Percentiles rank a stretch among this genome's conserved stretches.
Conservation (phyloP, 176 grass and related monocot species). For the Neostapfia colusana region DNA sequence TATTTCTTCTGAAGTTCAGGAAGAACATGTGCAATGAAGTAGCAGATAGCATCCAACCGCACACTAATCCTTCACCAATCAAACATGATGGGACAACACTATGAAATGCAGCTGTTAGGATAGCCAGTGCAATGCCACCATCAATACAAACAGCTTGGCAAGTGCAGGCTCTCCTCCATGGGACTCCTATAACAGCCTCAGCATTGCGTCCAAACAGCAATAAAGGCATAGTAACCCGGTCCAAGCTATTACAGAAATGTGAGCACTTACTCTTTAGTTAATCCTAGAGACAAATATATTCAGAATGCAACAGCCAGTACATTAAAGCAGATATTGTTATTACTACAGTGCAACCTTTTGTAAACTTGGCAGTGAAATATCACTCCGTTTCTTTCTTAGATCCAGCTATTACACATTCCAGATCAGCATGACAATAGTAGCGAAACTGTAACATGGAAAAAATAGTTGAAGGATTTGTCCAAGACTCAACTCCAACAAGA, state of each 20-base stretch:
- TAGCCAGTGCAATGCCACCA: constrained; percentile 75
- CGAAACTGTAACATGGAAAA: background rate
- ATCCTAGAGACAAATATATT: background rate
- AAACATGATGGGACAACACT: constrained; percentile 66
- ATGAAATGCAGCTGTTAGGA: constrained; percentile 72
- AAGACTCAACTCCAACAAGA: too few species aligned
- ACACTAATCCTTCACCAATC: constrained; percentile 83
- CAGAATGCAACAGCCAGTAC: background rate
- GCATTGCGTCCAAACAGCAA: constrained; percentile 87
- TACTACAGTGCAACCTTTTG: background rate
- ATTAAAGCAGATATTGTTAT: background rate
- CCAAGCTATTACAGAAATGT: constrained; percentile 44
- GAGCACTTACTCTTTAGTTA: background rate
- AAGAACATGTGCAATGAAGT: constrained; percentile 74
- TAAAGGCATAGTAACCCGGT: constrained; percentile 82
- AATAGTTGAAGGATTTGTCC: background rate
- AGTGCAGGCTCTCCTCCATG: constrained; percentile 71
- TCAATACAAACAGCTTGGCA: constrained; percentile 90
- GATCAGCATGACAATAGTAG: background rate
- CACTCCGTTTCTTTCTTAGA: too few species aligned
- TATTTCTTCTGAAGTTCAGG: constrained; percentile 90
- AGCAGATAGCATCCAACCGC: constrained; percentile 81
- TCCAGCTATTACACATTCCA: too few species aligned
- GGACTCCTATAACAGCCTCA: constrained; percentile 64
- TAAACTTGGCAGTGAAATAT: too few species aligned